These are phyloP conservation scores for Xylaria sp. DNA, from an alignment of 2,329 filamentous ascomycete genomes.

Conservation along the genomic window DNA sequence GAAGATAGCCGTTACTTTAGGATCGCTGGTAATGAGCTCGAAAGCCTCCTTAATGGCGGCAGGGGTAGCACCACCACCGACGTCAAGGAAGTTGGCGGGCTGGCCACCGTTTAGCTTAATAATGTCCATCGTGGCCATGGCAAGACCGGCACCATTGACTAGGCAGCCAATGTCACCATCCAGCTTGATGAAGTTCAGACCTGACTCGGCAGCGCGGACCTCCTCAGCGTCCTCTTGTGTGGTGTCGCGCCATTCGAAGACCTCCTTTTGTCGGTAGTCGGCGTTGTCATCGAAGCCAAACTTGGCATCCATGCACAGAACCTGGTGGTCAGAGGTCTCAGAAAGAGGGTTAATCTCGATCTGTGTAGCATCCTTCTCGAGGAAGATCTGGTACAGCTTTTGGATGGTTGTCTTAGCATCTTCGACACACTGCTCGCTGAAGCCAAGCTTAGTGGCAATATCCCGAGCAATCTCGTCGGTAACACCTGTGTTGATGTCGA, in stretches of 20 bases:
- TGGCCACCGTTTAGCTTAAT: conserved; percentile 98
- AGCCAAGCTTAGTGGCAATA: conserved; percentile 92
- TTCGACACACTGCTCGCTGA: conserved; percentile 97
- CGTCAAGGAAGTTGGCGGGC: conserved; percentile 98
- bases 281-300: conserved; percentile 99
- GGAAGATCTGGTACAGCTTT: conserved; percentile 99
- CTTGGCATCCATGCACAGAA: conserved; percentile 99
- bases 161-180: conserved; percentile 99
- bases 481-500: conserved; percentile 94
- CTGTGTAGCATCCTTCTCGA: conserved; percentile 97
- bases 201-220: conserved; percentile 93
- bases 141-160: conserved; percentile 98
- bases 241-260: conserved; percentile 93
- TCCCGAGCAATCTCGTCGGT: conserved; percentile 93
- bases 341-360: conserved; percentile 99
- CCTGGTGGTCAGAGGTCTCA: conserved; percentile 97
- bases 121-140: conserved; percentile 99
- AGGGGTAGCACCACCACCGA: conserved; percentile 96
- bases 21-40: conserved; percentile 97
- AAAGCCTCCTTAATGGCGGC: conserved; percentile 98
- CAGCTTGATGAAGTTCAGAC: conserved; percentile 99
- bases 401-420: conserved; percentile 96
- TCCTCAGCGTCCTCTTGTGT: conserved; percentile 97
- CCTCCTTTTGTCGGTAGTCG: conserved; percentile 96
- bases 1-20: conserved; percentile 98